phyloP scores from a whole-genome alignment of 805 yeast species.

The Hanseniaspora vineae region DNA sequence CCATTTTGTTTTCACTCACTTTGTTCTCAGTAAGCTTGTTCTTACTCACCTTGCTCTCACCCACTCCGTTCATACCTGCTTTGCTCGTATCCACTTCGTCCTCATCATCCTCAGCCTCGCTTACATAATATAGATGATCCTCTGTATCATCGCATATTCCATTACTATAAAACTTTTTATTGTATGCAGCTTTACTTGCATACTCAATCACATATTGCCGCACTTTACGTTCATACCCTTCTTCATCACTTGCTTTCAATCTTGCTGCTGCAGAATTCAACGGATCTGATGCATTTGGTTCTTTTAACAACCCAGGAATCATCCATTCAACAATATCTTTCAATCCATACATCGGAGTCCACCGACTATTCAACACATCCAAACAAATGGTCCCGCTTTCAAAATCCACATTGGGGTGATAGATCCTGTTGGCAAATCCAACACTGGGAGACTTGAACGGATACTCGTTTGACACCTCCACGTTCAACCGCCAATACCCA shows the following conservation, averaged over 20 bases:
- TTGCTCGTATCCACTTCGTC: slow-evolving; percentile 19
- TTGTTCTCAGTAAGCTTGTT: too few species aligned
- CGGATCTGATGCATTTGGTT: slow-evolving; percentile 93
- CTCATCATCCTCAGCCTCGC: slow-evolving; percentile 15
- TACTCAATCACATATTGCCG: slow-evolving; percentile 59
- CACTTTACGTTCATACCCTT: slow-evolving; percentile 55
- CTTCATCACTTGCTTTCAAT: slow-evolving; percentile 55
- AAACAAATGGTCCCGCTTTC: slow-evolving; percentile 83
- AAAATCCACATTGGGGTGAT: slow-evolving; percentile 93
- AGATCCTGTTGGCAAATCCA: slow-evolving; percentile 82
- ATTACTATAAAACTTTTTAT: slow-evolving; percentile 31
- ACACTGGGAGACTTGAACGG: slow-evolving; percentile 95
- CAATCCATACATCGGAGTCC: slow-evolving; percentile 96
- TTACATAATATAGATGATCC: slow-evolving; percentile 13
- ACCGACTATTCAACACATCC: slow-evolving; percentile 92
- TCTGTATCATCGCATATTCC: slow-evolving; percentile 26
- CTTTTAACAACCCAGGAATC: slow-evolving; percentile 79
- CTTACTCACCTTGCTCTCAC: too few species aligned
- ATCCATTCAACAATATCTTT: slow-evolving; percentile 85
- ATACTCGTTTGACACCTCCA: slow-evolving; percentile 87
- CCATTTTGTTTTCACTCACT: too few species aligned
- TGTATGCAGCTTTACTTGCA: slow-evolving; percentile 35
- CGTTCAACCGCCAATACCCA: slow-evolving; percentile 84
- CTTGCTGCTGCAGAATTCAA: slow-evolving; percentile 83
- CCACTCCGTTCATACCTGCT: too few species aligned